Percentiles rank a stretch among this genome's conserved stretches.
Evolutionary conservation across 257 asterid species (phyloP).

Genomic region (Schizonepeta tenuifolia): DNA sequence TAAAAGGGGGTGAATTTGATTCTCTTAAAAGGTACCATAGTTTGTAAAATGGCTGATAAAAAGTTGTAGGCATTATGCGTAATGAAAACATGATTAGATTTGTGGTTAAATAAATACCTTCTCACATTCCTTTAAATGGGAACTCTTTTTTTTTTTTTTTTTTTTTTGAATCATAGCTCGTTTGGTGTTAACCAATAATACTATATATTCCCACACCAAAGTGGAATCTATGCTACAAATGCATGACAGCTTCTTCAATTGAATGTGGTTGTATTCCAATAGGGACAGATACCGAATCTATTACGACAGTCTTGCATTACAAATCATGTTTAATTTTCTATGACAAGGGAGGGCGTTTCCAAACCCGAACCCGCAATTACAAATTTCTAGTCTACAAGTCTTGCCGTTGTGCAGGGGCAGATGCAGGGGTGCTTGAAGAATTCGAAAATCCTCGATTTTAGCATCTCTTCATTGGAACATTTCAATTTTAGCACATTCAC

Average conservation of each 20-base stretch:
- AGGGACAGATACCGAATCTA: neutral
- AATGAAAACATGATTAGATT: conserved; percentile 20
- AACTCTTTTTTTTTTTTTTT: no score
- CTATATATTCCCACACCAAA: conserved; percentile 29
- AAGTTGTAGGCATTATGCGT: conserved; percentile 7
- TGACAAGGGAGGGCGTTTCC: neutral
- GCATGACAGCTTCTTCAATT: conserved; percentile 34
- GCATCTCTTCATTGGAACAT: no score
- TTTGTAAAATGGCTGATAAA: conserved; percentile 1
- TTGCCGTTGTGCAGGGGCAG: no score
- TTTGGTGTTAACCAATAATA: conserved; percentile 25
- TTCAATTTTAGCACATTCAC: no score
- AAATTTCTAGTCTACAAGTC: neutral
- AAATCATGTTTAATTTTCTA: neutral
- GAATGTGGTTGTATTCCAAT: conserved; percentile 5
- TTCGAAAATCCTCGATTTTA: no score
- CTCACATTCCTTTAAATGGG: conserved; percentile 30
- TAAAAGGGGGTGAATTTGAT: conserved; percentile 27
- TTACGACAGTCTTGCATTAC: neutral
- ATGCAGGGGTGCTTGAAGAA: no score
- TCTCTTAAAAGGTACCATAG: conserved; percentile 26
- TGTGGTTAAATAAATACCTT: neutral
- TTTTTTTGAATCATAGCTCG: neutral
- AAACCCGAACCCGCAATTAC: neutral
- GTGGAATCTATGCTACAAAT: conserved; percentile 34